A percentile compares a stretch with the other conserved stretches of the same genome.
Evolutionary conservation across 2,329 filamentous ascomycete genomes (phyloP).

Genomic region (Teratosphaeria epicoccoides): DNA sequence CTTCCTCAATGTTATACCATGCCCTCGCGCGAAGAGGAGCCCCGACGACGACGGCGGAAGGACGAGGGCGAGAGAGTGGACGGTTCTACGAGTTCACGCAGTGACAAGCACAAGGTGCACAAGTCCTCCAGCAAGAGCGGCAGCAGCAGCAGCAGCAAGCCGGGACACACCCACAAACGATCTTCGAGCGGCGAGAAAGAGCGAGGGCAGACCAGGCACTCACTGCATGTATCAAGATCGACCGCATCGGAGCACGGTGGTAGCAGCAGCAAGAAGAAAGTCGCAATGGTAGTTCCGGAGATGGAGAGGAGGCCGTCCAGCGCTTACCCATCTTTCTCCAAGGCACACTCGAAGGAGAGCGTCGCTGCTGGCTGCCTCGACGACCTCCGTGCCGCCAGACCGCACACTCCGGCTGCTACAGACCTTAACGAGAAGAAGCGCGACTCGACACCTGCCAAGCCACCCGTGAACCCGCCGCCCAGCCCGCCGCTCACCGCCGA

Average conservation of each 20-base stretch:
- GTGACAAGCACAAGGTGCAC: slow-evolving; percentile 15
- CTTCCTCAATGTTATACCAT: slow-evolving; percentile 9
- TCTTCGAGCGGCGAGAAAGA: slow-evolving; percentile 19
- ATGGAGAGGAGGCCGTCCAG: slow-evolving; percentile 33
- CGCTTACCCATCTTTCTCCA: slow-evolving; percentile 74
- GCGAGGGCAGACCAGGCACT: slow-evolving; percentile 16
- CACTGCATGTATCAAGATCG: slow-evolving; percentile 7
- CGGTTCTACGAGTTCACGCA: slow-evolving; percentile 16
- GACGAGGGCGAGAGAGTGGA: slow-evolving; percentile 25
- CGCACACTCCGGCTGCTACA: slow-evolving; percentile 32
- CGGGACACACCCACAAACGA: slow-evolving; percentile 11
- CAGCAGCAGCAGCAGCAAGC: background rate
- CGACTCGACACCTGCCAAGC: slow-evolving; percentile 19
- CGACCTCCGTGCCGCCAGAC: slow-evolving; percentile 23
- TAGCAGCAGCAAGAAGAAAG: slow-evolving; percentile 17
- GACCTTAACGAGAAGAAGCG: slow-evolving; percentile 27
- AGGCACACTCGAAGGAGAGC: slow-evolving; percentile 81
- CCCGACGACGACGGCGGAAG: slow-evolving; percentile 20
- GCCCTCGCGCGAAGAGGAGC: slow-evolving; percentile 16
- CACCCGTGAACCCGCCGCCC: slow-evolving; percentile 29
- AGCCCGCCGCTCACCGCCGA: slow-evolving; percentile 38
- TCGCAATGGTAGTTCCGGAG: slow-evolving; percentile 34
- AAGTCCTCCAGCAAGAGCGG: slow-evolving; percentile 18
- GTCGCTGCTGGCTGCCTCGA: slow-evolving; percentile 46
- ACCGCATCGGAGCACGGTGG: slow-evolving; percentile 3